Conservation (phyloP, 2,329 filamentous ascomycete genomes). For the Cladosporium phlei region DNA sequence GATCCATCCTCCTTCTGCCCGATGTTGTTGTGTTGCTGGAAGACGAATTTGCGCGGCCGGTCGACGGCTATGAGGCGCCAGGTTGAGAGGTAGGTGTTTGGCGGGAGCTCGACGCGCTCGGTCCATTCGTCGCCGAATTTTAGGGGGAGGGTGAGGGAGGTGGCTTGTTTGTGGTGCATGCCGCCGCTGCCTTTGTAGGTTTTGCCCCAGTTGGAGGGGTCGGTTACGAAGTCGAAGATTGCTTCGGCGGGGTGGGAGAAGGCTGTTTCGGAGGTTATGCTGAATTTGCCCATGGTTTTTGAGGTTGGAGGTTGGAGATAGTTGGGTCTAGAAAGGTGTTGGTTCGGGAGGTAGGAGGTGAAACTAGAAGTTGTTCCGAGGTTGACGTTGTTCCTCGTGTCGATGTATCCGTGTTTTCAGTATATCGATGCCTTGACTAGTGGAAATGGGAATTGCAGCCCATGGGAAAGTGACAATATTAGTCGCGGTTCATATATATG, state of each 20-base stretch:
- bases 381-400: too few relatives aligned
- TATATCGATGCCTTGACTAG: too few relatives aligned
- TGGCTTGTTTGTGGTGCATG: conserved; percentile 12
- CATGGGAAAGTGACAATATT: too few relatives aligned
- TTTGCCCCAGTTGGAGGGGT: conserved; percentile 1
- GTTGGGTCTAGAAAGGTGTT: too few relatives aligned
- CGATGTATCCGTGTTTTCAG: too few relatives aligned
- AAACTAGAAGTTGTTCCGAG: too few relatives aligned
- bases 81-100: conserved; percentile 14
- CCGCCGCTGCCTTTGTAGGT: conserved; percentile 18
- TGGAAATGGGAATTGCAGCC: too few relatives aligned
- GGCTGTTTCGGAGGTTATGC: not conserved
- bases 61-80: conserved; percentile 14
- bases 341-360: too few relatives aligned
- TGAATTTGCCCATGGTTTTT: not conserved
- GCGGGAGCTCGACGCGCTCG: conserved; percentile 14
- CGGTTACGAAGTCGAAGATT: conserved; percentile 6
- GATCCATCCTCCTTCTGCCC: conserved; percentile 13
- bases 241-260: not conserved
- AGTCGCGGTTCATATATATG: too few relatives aligned
- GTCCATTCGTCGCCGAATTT: conserved; percentile 14
- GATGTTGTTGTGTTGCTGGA: conserved; percentile 16
- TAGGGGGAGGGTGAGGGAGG: conserved; percentile 8
- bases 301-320: too few relatives aligned
- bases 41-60: conserved; percentile 13